phyloP scores from a whole-genome alignment of 306 rosid species.

The Sicyos edulis region DNA sequence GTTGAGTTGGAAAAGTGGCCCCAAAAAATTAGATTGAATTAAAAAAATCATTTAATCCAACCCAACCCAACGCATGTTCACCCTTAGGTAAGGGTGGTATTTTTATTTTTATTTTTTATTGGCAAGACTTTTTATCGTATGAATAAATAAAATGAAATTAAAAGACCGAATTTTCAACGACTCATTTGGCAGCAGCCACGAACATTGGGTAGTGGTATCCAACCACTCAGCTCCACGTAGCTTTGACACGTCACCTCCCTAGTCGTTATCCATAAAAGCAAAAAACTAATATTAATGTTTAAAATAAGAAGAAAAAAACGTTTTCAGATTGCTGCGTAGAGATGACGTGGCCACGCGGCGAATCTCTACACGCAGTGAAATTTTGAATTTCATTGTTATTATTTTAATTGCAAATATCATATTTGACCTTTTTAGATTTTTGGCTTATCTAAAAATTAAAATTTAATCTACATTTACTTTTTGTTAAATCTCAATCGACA shows the following conservation, averaged over 20 bases:
- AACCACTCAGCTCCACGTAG: conserved; percentile 7
- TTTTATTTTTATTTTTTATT: no score
- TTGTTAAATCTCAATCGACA: no score
- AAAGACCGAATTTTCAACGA: not conserved
- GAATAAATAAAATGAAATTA: not conserved
- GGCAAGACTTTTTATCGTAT: no score
- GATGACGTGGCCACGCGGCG: conserved; percentile 14
- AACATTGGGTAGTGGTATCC: not conserved
- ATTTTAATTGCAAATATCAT: not conserved
- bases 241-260: not conserved
- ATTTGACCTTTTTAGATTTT: no score
- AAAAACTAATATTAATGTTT: not conserved
- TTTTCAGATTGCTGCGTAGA: conserved; percentile 15
- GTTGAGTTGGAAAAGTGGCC: no score
- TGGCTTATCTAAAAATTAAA: no score
- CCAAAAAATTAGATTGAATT: no score
- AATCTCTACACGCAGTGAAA: not conserved
- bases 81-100: no score
- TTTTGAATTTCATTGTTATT: not conserved
- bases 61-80: no score
- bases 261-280: not conserved
- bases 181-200: not conserved
- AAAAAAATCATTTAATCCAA: no score
- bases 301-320: not conserved
- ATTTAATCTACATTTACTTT: no score